phyloP scores from a whole-genome alignment of 768 basidiomycete genomes.

The Pulveroboletus sp. region DNA sequence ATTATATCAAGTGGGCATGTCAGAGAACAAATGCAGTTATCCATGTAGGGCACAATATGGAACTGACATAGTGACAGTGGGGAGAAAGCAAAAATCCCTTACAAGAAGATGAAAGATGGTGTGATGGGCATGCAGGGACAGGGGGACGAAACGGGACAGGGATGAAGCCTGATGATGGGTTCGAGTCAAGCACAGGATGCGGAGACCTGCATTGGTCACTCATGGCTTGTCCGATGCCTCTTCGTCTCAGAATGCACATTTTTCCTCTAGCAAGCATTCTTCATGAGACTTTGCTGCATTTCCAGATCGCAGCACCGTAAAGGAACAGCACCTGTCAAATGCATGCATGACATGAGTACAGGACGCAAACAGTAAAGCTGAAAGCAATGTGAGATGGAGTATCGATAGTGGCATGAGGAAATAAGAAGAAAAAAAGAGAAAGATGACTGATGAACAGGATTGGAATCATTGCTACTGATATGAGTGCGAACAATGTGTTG shows the following conservation, averaged over 20 bases:
- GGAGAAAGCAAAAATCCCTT: too few species aligned
- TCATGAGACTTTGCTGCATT: conserved; percentile 26
- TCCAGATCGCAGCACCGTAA: conserved; percentile 32
- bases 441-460: conserved; percentile 53
- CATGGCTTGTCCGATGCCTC: conserved; percentile 1
- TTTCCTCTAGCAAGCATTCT: conserved; percentile 17
- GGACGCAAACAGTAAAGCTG: background rate
- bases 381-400: too few species aligned
- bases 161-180: too few species aligned
- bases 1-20: too few species aligned
- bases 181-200: too few species aligned
- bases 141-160: too few species aligned
- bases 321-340: conserved; percentile 28
- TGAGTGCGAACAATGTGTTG: conserved; percentile 50
- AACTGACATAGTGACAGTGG: too few species aligned
- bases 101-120: too few species aligned
- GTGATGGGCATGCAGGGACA: too few species aligned
- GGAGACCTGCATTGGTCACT: background rate
- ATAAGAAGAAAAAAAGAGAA: background rate
- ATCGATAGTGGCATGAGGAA: background rate
- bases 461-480: conserved; percentile 52
- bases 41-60: too few species aligned
- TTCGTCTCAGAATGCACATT: background rate
- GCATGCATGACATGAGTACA: background rate
- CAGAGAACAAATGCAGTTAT: too few species aligned